Conservation (phyloP, 169 alveolate species). For the Cytauxzoon felis region DNA sequence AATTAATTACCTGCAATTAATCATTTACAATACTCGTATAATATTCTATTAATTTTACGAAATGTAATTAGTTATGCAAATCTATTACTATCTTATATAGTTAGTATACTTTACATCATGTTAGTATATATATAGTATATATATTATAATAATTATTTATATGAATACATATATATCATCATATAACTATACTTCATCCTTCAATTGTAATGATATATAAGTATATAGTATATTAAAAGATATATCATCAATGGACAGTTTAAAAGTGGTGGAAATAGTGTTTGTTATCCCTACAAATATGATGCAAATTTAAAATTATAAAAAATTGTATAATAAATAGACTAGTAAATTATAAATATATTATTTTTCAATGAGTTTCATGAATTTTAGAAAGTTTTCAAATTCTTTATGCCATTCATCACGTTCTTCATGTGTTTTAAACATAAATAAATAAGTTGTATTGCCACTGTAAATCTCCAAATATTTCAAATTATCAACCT, state of each 20-base stretch:
- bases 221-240: too few relatives aligned
- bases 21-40: background rate
- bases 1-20: background rate
- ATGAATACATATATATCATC: background rate
- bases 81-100: too few relatives aligned
- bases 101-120: too few relatives aligned
- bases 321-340: background rate
- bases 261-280: too few relatives aligned
- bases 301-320: background rate
- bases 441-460: slow-evolving; percentile 59
- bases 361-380: slow-evolving; percentile 20
- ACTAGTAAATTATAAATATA: background rate
- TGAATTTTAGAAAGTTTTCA: slow-evolving; percentile 60
- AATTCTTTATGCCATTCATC: slow-evolving; percentile 72
- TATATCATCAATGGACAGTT: too few relatives aligned
- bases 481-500: slow-evolving; percentile 64
- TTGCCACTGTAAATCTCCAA: slow-evolving; percentile 67
- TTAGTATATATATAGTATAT: too few relatives aligned
- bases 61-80: too few relatives aligned
- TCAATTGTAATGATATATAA: too few relatives aligned
- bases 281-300: background rate
- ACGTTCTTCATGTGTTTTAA: slow-evolving; percentile 70
- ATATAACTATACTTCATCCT: too few relatives aligned
- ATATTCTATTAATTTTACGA: too few relatives aligned
- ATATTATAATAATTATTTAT: background rate